A percentile compares a stretch with the other conserved stretches of the same genome.
Conservation (phyloP, 257 asterid species). For the Lantana camara region DNA sequence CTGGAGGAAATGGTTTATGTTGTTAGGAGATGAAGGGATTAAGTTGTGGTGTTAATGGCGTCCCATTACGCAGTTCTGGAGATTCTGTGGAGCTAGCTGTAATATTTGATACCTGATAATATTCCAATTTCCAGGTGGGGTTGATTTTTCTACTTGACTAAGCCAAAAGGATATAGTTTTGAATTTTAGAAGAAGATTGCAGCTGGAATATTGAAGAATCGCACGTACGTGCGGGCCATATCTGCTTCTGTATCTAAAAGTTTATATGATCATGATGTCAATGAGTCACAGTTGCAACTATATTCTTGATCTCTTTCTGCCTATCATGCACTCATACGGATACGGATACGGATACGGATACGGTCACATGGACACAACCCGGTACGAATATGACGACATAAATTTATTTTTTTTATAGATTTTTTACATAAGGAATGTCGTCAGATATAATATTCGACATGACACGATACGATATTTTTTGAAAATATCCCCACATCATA, state of each 20-base stretch:
- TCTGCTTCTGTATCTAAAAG: conserved; percentile 31
- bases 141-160: not conserved
- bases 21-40: not conserved
- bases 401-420: too few relatives aligned
- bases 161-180: conserved; percentile 1
- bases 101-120: not conserved
- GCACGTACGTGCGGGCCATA: too few relatives aligned
- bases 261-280: conserved; percentile 22
- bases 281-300: conserved; percentile 27
- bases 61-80: not conserved
- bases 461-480: too few relatives aligned
- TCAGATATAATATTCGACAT: too few relatives aligned
- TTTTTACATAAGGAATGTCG: too few relatives aligned
- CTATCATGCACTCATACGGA: too few relatives aligned
- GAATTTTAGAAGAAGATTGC: not conserved
- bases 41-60: not conserved
- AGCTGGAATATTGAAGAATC: not conserved
- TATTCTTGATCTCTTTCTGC: too few relatives aligned
- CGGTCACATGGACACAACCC: too few relatives aligned
- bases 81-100: not conserved
- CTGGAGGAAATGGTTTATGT: not conserved
- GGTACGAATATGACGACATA: too few relatives aligned
- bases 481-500: too few relatives aligned
- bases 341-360: too few relatives aligned
- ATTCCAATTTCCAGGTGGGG: not conserved